Evolutionary conservation across 805 yeast species (phyloP), one percentile per base, ranked within the genome.

Genomic region (Osmozyma mogii): DNA sequence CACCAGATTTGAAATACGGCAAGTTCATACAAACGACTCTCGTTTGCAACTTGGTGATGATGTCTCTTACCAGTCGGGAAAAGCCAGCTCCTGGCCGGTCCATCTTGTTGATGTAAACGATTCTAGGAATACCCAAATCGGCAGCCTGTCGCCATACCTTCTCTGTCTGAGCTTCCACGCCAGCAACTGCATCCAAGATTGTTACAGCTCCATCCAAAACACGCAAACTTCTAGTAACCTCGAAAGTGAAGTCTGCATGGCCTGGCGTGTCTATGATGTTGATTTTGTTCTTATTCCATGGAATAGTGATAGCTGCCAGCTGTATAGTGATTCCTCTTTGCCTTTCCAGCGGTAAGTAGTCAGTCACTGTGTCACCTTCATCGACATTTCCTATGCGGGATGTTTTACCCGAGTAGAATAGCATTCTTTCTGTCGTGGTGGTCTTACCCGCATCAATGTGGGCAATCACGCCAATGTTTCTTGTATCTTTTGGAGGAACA

Each of bases 391-490:
- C 98, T 3, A 92, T 78, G 15, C 85, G 53, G 16, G 65, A 63
- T 1, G 83, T 89, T 34, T 78, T 68, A 0, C 97, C 97, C 31
- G 88, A 70, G 50, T 82, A 88, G 49, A 70, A 89, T n/a, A 92
- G 72, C 85, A 92, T 83, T 26, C 97, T 64, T 52, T 92, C 98
- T 0, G 98, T 89, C 1, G 98, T 88, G 2, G 98, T 92, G 3
- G 98, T 92, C 55, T 92, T 92, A 0, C 98, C 98, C 3, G 98
- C 98, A 62, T 92, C 98, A 31, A 92, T 92, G 52, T 92, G 98
- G n/a, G 98, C 98, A 23, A 92, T 87, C 44, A 92, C 85, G 2
- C 98, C 98, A 19, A 92, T 84, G 55, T 92, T 89, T 36, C 98
- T 62, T 15, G 81, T 70, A 31, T 59, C 59, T 12, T 40, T 43